Conservation (phyloP, 108 stramenopile species). For the Cyclotella sp. region DNA sequence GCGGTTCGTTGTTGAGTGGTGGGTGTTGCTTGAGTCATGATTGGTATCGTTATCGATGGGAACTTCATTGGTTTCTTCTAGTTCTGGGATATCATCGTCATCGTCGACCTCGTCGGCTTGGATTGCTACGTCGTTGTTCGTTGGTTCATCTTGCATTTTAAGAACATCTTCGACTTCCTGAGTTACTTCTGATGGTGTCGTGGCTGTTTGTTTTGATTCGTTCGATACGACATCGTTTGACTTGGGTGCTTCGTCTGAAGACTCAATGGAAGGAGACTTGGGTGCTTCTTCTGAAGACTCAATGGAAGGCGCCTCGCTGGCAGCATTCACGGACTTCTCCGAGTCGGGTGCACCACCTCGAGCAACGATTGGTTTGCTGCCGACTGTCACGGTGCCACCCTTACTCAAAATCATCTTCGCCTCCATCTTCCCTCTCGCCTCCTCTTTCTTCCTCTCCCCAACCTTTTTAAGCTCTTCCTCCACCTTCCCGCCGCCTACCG, state of each 20-base stretch:
- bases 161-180: neutral
- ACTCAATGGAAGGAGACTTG: neutral
- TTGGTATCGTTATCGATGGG: slow-evolving; percentile 33
- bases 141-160: neutral
- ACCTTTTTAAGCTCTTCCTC: slow-evolving; percentile 20
- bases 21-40: slow-evolving; percentile 3
- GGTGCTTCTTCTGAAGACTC: neutral
- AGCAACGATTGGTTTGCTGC: neutral
- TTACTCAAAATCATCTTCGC: slow-evolving; percentile 20
- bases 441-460: slow-evolving; percentile 28
- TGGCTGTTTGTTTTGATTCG: no score
- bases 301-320: neutral
- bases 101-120: slow-evolving; percentile 33
- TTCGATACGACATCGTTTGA: no score
- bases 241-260: neutral
- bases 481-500: slow-evolving; percentile 11
- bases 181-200: neutral
- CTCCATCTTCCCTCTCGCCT: slow-evolving; percentile 3
- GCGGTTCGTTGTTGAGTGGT: slow-evolving; percentile 57
- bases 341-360: neutral
- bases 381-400: slow-evolving; percentile 10
- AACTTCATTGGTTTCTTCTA: slow-evolving; percentile 1
- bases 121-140: slow-evolving; percentile 21
- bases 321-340: neutral
- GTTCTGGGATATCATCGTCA: slow-evolving; percentile 19